phyloP scores from a whole-genome alignment of 2,329 filamentous ascomycete genomes.

The Monilinia fructicola region DNA sequence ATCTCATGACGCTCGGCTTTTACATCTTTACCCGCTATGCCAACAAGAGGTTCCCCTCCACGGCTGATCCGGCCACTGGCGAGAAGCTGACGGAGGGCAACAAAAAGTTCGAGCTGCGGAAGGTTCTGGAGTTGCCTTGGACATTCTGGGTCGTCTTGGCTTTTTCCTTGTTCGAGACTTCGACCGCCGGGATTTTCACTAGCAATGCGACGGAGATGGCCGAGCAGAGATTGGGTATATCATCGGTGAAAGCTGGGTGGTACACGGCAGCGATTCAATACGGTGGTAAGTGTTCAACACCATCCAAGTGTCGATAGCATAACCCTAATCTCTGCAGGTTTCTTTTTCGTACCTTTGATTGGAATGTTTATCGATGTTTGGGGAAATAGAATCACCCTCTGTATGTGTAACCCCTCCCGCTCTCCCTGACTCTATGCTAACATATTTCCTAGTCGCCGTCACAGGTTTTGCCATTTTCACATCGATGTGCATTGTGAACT shows the following conservation, averaged over 20 bases:
- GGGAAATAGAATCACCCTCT: conserved; percentile 51
- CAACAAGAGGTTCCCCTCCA: conserved; percentile 13
- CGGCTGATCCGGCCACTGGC: conserved; percentile 54
- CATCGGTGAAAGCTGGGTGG: conserved; percentile 57
- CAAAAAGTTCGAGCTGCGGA: conserved; percentile 55
- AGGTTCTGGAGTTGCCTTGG: conserved; percentile 59
- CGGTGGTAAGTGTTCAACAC: conserved; percentile 39
- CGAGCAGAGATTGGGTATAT: conserved; percentile 57
- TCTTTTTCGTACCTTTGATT: conserved; percentile 58
- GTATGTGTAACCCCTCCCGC: conserved; percentile 36
- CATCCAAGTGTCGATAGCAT: not conserved
- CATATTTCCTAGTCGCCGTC: conserved; percentile 39
- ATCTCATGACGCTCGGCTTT: conserved; percentile 53
- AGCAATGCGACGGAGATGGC: conserved; percentile 62
- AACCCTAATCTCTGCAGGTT: conserved; percentile 41
- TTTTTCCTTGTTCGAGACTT: conserved; percentile 60
- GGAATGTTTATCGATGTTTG: conserved; percentile 48
- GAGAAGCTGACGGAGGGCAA: conserved; percentile 60
- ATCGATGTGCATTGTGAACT: conserved; percentile 56
- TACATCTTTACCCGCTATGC: conserved; percentile 55
- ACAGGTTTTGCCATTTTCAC: conserved; percentile 53
- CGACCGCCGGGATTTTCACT: conserved; percentile 53
- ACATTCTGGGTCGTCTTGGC: conserved; percentile 55
- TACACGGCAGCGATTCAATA: conserved; percentile 59
- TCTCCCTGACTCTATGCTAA: not conserved